These are phyloP conservation scores for Penicillium sclerotigenum DNA, from an alignment of 2,329 filamentous ascomycete species.

Conservation along the genomic window DNA sequence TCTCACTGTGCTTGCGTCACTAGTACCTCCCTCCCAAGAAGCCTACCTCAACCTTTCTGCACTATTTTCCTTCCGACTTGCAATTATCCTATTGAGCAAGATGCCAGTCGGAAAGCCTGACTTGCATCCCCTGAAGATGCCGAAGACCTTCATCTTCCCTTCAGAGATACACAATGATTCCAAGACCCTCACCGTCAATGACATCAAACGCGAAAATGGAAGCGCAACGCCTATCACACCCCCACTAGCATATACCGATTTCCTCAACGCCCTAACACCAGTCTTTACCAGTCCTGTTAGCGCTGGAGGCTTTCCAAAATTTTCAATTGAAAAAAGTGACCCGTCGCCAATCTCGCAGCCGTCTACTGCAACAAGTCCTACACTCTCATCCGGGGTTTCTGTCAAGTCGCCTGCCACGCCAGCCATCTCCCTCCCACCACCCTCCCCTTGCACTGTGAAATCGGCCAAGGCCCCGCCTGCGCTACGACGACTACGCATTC, in stretches of 20 bases:
- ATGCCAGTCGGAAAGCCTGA: constrained; percentile 38
- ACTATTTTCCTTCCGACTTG: constrained; percentile 1
- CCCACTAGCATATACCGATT: constrained; percentile 85
- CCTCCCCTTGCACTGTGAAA: constrained; percentile 32
- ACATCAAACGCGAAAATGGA: constrained; percentile 67
- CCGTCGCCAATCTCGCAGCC: constrained; percentile 24
- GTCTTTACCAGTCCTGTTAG: constrained; percentile 67
- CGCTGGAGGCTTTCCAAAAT: constrained; percentile 45
- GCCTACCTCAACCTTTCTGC: background rate
- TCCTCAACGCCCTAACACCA: constrained; percentile 75
- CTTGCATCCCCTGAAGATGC: constrained; percentile 44
- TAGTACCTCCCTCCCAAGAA: background rate
- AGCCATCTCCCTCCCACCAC: constrained; percentile 59
- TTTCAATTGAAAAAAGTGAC: background rate
- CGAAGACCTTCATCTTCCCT: constrained; percentile 46
- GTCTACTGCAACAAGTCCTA: background rate
- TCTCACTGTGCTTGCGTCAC: background rate
- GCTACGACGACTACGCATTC: constrained; percentile 6
- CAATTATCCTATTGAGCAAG: background rate
- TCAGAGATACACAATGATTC: constrained; percentile 60
- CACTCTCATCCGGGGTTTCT: background rate
- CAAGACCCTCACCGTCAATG: constrained; percentile 51
- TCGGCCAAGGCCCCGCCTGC: background rate
- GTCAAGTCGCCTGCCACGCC: constrained; percentile 1
- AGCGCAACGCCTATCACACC: constrained; percentile 85